A percentile compares a stretch with the other conserved stretches of the same genome.
Conservation (phyloP, 495 filamentous ascomycete species). For the Elasticomyces elasticus region DNA sequence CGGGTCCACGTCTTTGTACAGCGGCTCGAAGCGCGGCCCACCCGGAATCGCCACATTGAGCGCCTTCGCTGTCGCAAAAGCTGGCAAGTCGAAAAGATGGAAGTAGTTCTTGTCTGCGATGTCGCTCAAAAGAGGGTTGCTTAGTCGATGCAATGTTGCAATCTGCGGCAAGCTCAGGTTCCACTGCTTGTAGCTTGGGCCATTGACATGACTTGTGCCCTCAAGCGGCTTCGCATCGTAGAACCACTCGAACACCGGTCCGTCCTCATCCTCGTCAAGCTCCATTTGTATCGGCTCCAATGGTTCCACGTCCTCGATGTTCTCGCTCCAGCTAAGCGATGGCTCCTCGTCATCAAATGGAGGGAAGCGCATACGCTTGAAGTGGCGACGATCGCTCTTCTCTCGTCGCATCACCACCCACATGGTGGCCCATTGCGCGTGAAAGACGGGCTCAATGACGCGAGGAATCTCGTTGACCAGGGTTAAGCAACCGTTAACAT, state of each 20-base stretch:
- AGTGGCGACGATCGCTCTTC: constrained; percentile 90
- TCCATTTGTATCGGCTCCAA: constrained; percentile 99
- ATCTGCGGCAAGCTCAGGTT: constrained; percentile 91
- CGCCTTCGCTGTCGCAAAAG: constrained; percentile 93
- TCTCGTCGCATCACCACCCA: constrained; percentile 98
- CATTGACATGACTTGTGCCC: constrained; percentile 90
- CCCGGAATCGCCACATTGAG: constrained; percentile 95
- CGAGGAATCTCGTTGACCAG: constrained; percentile 94
- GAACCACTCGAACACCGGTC: constrained; percentile 87
- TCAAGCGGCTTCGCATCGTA: constrained; percentile 90
- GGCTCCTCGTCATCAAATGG: constrained; percentile 99
- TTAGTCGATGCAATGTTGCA: constrained; percentile 87
- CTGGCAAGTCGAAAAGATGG: constrained; percentile 94
- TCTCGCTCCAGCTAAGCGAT: constrained; percentile 94
- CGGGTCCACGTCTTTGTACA: constrained; percentile 98
- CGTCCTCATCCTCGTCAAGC: constrained; percentile 91
- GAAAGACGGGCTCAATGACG: constrained; percentile 97
- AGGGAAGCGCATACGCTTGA: constrained; percentile 98
- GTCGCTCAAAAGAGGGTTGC: constrained; percentile 83
- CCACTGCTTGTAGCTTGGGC: constrained; percentile 94
- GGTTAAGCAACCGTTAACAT: constrained; percentile 95
- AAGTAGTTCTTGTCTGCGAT: constrained; percentile 94
- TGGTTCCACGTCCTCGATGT: constrained; percentile 96
- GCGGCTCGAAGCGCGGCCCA: constrained; percentile 90
- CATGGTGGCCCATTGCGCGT: constrained; percentile 99